Evolutionary conservation across 1,284 basidiomycete species (phyloP).

Genomic region (Cryptococcus maquisensis): DNA sequence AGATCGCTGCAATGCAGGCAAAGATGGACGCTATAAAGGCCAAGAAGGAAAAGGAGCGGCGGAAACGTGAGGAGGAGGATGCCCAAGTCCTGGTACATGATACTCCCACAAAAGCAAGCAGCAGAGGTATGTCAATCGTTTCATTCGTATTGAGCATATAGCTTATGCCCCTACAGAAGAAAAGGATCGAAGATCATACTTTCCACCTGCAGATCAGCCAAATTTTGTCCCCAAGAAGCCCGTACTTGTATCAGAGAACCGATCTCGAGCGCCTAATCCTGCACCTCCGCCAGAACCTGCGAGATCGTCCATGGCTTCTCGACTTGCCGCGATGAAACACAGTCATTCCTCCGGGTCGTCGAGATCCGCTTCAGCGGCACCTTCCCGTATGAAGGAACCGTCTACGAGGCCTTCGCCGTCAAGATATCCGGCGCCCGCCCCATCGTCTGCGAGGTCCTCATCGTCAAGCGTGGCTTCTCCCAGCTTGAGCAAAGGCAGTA

Average conservation of each 20-base stretch:
- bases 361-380: no score
- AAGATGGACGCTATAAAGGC: conserved; percentile 17
- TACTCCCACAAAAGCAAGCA: conserved; percentile 27
- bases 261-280: conserved; percentile 66
- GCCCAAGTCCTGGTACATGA: conserved; percentile 31
- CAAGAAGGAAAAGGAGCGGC: conserved; percentile 12
- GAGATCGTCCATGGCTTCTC: no score
- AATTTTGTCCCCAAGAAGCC: neutral
- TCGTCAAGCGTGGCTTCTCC: no score
- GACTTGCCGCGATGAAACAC: no score
- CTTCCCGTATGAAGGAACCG: no score
- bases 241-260: conserved; percentile 48
- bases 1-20: conserved; percentile 35
- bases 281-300: conserved; percentile 67
- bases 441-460: no score
- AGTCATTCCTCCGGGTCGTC: no score
- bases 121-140: conserved; percentile 3
- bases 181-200: conserved; percentile 1
- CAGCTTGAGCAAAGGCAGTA: no score
- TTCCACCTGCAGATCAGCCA: neutral
- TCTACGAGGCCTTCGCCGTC: no score
- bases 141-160: neutral
- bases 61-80: conserved; percentile 18
- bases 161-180: neutral
- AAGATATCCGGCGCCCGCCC: no score